Evolutionary conservation across 331 rosid species (phyloP).

Genomic region (Cydonia oblonga): DNA sequence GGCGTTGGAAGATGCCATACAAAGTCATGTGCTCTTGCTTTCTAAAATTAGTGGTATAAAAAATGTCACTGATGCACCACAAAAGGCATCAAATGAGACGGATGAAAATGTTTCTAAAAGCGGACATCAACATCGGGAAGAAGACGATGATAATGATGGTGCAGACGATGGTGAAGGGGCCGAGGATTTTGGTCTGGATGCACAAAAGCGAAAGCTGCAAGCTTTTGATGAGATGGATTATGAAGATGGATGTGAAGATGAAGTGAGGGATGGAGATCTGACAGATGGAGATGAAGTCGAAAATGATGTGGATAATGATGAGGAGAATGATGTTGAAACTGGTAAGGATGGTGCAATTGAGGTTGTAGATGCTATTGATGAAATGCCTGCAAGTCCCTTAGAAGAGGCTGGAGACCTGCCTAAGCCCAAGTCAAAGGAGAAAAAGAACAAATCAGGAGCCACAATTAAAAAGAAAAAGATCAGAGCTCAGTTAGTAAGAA

Average conservation of each 20-base stretch:
- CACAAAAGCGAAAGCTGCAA: slow-evolving; percentile 57
- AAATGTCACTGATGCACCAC: slow-evolving; percentile 18
- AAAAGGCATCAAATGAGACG: slow-evolving; percentile 24
- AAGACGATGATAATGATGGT: slow-evolving; percentile 26
- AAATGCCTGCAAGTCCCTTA: slow-evolving; percentile 11
- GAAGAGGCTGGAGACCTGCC: slow-evolving; percentile 11
- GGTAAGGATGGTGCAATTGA: slow-evolving; percentile 21
- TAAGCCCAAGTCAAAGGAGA: slow-evolving; percentile 15
- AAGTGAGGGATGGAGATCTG: slow-evolving; percentile 27
- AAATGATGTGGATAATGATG: slow-evolving; percentile 5
- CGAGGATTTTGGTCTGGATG: slow-evolving; percentile 75
- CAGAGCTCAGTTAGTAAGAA: slow-evolving; percentile 1
- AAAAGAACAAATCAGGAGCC: slow-evolving; percentile 7
- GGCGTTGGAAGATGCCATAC: slow-evolving; percentile 69
- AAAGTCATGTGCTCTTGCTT: slow-evolving; percentile 47
- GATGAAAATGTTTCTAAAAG: slow-evolving; percentile 31
- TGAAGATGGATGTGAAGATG: slow-evolving; percentile 64
- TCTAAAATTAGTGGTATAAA: slow-evolving; percentile 63
- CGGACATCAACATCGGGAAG: slow-evolving; percentile 23
- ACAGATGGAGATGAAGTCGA: slow-evolving; percentile 35
- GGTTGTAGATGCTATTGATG: slow-evolving; percentile 15
- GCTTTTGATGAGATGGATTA: slow-evolving; percentile 80
- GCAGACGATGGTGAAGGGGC: slow-evolving; percentile 37
- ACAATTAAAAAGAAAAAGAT: slow-evolving; percentile 9
- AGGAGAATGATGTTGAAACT: slow-evolving; percentile 25